Percentiles rank a stretch among this genome's conserved stretches.
Evolutionary conservation across 495 filamentous ascomycete species (phyloP).

Genomic region (Neurospora cerealis): DNA sequence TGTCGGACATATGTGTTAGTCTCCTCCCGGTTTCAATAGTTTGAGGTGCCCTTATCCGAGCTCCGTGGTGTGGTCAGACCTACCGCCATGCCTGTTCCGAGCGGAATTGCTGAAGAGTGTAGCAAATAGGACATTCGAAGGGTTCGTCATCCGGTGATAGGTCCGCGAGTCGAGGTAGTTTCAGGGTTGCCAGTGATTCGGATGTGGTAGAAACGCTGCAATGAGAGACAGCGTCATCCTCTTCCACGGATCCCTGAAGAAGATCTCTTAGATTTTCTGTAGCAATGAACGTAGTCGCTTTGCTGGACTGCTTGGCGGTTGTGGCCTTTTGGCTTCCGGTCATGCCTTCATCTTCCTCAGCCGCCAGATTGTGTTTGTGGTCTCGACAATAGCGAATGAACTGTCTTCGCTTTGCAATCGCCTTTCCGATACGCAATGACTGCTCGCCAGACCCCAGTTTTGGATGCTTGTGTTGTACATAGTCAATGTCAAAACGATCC

Average conservation of each 20-base stretch:
- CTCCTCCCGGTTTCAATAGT: not conserved
- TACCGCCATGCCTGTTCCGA: constrained; percentile 11
- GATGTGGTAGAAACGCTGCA: constrained; percentile 2
- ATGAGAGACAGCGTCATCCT: not conserved
- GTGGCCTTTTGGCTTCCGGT: not conserved
- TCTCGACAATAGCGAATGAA: constrained; percentile 25
- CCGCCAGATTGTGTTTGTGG: constrained; percentile 8
- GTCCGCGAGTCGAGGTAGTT: constrained; percentile 2
- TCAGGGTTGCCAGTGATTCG: not conserved
- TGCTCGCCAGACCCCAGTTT: constrained; percentile 1
- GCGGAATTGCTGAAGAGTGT: constrained; percentile 14
- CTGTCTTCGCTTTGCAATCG: constrained; percentile 22
- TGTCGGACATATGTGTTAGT: not conserved
- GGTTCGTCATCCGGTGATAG: not conserved
- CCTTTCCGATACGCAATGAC: constrained; percentile 15
- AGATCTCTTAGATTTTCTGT: not conserved
- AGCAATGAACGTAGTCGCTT: constrained; percentile 4
- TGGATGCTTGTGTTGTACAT: constrained; percentile 1
- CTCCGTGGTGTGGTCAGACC: not conserved
- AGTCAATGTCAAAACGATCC: not conserved
- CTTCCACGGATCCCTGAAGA: not conserved
- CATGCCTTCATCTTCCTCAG: not conserved
- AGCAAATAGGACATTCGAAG: constrained; percentile 28
- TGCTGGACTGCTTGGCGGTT: constrained; percentile 3
- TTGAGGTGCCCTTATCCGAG: not conserved